phyloP scores from a whole-genome alignment of 148 eudicot species.

The Cornus florida region DNA sequence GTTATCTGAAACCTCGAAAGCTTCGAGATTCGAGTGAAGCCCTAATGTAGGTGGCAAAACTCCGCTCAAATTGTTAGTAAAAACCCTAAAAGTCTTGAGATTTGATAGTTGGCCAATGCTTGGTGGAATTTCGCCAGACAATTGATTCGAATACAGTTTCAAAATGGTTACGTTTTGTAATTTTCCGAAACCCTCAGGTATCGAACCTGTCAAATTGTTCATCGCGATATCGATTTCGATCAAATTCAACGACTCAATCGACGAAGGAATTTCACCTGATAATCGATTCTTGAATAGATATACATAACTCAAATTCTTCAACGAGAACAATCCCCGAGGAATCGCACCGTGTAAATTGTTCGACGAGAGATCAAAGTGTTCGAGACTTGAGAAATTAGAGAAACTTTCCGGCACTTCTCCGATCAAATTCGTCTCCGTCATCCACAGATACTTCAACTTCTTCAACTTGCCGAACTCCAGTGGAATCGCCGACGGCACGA shows the following conservation, averaged over 20 bases:
- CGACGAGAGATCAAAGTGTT: conserved; percentile 41
- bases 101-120: conserved; percentile 36
- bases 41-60: conserved; percentile 56
- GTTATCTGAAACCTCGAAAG: conserved; percentile 44
- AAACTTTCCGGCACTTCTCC: conserved; percentile 61
- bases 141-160: conserved; percentile 34
- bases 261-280: conserved; percentile 55
- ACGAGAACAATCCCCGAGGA: conserved; percentile 56
- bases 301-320: conserved; percentile 46
- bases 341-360: conserved; percentile 55
- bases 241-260: conserved; percentile 37
- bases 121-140: conserved; percentile 43
- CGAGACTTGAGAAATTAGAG: conserved; percentile 38
- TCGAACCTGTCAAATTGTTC: conserved; percentile 45
- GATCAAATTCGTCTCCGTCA: conserved; percentile 39
- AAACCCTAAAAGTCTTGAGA: conserved; percentile 26
- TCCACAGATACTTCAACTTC: conserved; percentile 36
- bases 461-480: conserved; percentile 43
- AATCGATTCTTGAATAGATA: conserved; percentile 50
- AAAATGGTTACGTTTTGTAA: conserved; percentile 32
- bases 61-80: conserved; percentile 45
- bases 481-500: conserved; percentile 38
- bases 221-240: conserved; percentile 38
- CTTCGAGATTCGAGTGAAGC: conserved; percentile 40
- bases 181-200: conserved; percentile 42